These are phyloP conservation scores for Aquilaria yunnanensis DNA, from an alignment of 345 rosid genomes.

Conservation along the genomic window DNA sequence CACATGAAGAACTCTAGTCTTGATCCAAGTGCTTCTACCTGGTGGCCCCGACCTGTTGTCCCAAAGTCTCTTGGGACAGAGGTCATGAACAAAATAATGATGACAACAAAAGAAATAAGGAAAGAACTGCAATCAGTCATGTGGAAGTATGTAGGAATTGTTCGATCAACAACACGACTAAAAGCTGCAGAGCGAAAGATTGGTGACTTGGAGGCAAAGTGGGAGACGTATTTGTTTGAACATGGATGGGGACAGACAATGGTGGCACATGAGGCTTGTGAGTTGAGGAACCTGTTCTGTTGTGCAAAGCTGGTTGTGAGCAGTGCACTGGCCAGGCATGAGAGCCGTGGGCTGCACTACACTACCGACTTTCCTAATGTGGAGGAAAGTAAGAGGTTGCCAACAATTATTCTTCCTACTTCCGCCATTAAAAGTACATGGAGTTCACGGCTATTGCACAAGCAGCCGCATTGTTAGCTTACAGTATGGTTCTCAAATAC, in stretches of 20 bases:
- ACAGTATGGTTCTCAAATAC: not conserved
- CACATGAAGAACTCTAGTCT: constrained; percentile 56
- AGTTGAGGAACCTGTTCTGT: constrained; percentile 91
- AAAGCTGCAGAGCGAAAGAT: constrained; percentile 52
- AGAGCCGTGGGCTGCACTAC: constrained; percentile 96
- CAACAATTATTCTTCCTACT: constrained; percentile 74
- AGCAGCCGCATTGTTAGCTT: constrained; percentile 24
- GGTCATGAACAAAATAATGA: constrained; percentile 36
- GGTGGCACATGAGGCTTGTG: constrained; percentile 87
- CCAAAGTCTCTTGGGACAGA: constrained; percentile 41
- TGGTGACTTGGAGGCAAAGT: constrained; percentile 52
- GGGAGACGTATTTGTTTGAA: constrained; percentile 78
- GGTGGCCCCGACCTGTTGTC: constrained; percentile 68
- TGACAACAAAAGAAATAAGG: constrained; percentile 53
- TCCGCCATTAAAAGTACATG: constrained; percentile 53
- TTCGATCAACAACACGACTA: constrained; percentile 72
- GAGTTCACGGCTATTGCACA: constrained; percentile 82
- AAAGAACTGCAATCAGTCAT: constrained; percentile 75
- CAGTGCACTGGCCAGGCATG: constrained; percentile 89
- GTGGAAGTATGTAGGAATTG: constrained; percentile 93
- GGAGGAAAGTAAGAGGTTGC: constrained; percentile 87
- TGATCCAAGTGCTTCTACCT: constrained; percentile 33
- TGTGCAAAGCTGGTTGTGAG: constrained; percentile 89
- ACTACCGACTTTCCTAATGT: constrained; percentile 73
- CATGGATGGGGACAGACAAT: constrained; percentile 82